Base-by-base conservation (phyloP, 495 filamentous ascomycete genomes). In the Lophium mytilinum region DNA sequence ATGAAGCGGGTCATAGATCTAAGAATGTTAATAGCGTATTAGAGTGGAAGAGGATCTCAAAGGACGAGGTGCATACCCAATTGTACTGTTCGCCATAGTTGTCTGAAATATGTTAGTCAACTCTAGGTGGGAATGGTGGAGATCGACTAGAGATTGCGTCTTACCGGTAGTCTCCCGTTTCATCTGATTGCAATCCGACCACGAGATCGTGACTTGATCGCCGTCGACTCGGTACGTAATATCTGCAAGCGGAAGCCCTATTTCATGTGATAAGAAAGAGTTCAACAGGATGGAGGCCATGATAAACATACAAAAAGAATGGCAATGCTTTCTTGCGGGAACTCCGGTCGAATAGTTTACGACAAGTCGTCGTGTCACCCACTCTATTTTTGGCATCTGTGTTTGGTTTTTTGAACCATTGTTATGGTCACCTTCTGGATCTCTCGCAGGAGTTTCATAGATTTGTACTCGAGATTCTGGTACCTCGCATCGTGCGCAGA, bases 111-210 rank as follows among this genome's bases (percentile, higher is more conserved):
- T 0, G 18, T 30, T 3, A 50, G 47, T 21, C 30, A 33, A 50
- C 17, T n/a, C 17, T 8, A 30, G 17, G 6, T n/a, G 47, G 30
- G 47, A 37, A 10, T 52, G 3, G 34, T 11, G 21, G n/a, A 15
- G 21, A 11, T 9, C 49, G 7, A 37, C 9, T 9, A 12, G 50
- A 37, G 33, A n/a, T 18, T 36, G 10, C 34, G 18, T 10, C 19
- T 52, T 48, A 48, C 45, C 45, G 6, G 17, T 24, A 9, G 17
- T 30, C 33, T 48, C 30, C 21, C 4, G 12, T 9, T 7, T 40
- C 43, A 62, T 53, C 39, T 62, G 59, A 50, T 57, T 62, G 37
- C 59, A 62, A 54, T 62, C 59, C 14, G 59, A 62, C 54, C 54
- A 62, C 7, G 33, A 17, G 15, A 62, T 21, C 3, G 59, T 58